These are phyloP conservation scores for Skeletonema potamos DNA, from an alignment of 108 stramenopile species.

Conservation along the genomic window DNA sequence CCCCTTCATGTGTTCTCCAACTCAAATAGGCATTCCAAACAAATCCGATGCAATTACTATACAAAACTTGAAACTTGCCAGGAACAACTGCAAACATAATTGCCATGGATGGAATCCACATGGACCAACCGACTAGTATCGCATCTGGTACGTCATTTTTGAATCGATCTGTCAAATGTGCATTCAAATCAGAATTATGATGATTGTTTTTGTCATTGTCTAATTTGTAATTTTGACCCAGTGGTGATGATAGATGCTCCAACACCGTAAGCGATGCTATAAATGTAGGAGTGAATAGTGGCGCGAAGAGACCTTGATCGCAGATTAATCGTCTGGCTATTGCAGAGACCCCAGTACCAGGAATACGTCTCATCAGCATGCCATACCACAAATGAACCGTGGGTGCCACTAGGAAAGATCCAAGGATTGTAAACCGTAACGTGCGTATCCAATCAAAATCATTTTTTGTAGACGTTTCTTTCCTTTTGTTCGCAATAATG, in stretches of 20 bases:
- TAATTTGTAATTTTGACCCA: background rate
- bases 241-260: constrained; percentile 33
- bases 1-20: constrained; percentile 53
- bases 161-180: constrained; percentile 28
- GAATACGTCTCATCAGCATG: constrained; percentile 53
- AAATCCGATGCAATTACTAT: constrained; percentile 76
- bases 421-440: constrained; percentile 62
- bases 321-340: constrained; percentile 53
- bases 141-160: constrained; percentile 44
- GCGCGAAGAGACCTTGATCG: constrained; percentile 80
- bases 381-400: constrained; percentile 78
- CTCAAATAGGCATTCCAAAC: constrained; percentile 88
- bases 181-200: background rate
- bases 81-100: constrained; percentile 81
- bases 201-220: background rate
- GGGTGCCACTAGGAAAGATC: constrained; percentile 81
- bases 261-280: constrained; percentile 63
- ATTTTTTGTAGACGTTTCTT: background rate
- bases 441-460: constrained; percentile 56
- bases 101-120: constrained; percentile 83
- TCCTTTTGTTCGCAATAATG: constrained; percentile 7
- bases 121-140: constrained; percentile 70
- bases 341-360: constrained; percentile 39
- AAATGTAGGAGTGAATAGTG: constrained; percentile 70
- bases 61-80: constrained; percentile 77